phyloP scores from a whole-genome alignment of 2,329 filamentous ascomycete genomes.

The Ascochyta viciae-villosae region DNA sequence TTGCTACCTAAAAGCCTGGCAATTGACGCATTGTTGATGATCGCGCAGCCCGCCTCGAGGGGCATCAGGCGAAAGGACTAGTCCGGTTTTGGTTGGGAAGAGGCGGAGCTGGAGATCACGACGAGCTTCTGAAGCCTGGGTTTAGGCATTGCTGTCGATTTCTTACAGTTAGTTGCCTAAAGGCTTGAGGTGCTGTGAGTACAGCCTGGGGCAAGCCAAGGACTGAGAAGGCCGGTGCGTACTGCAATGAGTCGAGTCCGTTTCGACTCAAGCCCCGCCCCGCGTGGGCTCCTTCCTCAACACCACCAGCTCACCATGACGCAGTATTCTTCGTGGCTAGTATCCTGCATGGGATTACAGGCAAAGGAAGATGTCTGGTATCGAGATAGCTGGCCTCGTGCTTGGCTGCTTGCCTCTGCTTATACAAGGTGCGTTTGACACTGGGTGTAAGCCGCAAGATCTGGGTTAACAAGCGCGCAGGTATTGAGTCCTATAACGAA shows the following conservation, averaged over 20 bases:
- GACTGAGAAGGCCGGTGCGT: conserved; percentile 8
- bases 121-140: neutral
- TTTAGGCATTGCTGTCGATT: neutral
- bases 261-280: conserved; percentile 11
- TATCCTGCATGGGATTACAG: neutral
- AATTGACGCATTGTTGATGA: neutral
- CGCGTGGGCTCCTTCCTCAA: conserved; percentile 10
- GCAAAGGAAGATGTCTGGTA: conserved; percentile 34
- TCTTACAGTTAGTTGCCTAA: neutral
- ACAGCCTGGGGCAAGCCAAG: neutral
- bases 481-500: conserved; percentile 49
- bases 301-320: conserved; percentile 20
- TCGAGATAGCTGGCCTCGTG: conserved; percentile 43
- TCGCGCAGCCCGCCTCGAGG: conserved; percentile 5
- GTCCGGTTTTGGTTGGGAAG: conserved; percentile 8
- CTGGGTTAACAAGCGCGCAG: conserved; percentile 12
- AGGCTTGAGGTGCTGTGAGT: neutral
- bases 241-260: conserved; percentile 5
- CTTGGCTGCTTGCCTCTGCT: conserved; percentile 50
- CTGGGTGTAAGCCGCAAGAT: neutral
- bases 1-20: neutral
- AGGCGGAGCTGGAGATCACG: conserved; percentile 15
- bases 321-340: conserved; percentile 2
- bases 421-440: conserved; percentile 36
- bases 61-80: neutral